Percentiles rank a stretch among this genome's conserved stretches.
phyloP scores from a whole-genome alignment of 108 stramenopile genomes.

The Discostella stelligeroides region DNA sequence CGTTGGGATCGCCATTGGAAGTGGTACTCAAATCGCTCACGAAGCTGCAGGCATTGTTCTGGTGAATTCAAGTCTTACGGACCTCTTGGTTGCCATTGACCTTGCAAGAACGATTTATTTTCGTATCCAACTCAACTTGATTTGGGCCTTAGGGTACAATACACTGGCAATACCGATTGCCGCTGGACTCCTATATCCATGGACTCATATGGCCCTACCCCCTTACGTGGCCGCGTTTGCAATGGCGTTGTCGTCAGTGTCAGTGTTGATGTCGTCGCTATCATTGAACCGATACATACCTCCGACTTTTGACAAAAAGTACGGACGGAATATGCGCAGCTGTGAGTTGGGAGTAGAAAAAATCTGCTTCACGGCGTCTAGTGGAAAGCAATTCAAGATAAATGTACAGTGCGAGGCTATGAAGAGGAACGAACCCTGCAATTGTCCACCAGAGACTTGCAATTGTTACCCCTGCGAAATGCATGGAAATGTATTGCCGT shows the following conservation, averaged over 20 bases:
- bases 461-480: conserved; percentile 47
- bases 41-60: conserved; percentile 89
- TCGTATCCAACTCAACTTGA: conserved; percentile 83
- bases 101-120: conserved; percentile 65
- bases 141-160: conserved; percentile 89
- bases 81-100: conserved; percentile 77
- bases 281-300: conserved; percentile 51
- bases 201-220: conserved; percentile 59
- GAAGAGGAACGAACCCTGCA: conserved; percentile 43
- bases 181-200: conserved; percentile 83
- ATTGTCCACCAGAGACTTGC: conserved; percentile 49
- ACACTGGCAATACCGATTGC: conserved; percentile 84
- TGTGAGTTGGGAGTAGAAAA: conserved; percentile 54
- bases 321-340: conserved; percentile 44
- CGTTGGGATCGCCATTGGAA: conserved; percentile 89
- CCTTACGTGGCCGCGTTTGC: conserved; percentile 79
- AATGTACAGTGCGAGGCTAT: conserved; percentile 41
- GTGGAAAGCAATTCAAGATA: conserved; percentile 28
- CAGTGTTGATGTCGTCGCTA: conserved; percentile 60
- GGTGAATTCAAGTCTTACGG: conserved; percentile 70
- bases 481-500: conserved; percentile 36
- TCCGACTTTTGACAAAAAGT: conserved; percentile 49
- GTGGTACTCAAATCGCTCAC: conserved; percentile 86
- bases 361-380: conserved; percentile 21
- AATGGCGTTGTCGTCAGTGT: conserved; percentile 77